Evolutionary conservation across 257 asterid genomes (phyloP).

Genomic region (Cruciata laevipes): DNA sequence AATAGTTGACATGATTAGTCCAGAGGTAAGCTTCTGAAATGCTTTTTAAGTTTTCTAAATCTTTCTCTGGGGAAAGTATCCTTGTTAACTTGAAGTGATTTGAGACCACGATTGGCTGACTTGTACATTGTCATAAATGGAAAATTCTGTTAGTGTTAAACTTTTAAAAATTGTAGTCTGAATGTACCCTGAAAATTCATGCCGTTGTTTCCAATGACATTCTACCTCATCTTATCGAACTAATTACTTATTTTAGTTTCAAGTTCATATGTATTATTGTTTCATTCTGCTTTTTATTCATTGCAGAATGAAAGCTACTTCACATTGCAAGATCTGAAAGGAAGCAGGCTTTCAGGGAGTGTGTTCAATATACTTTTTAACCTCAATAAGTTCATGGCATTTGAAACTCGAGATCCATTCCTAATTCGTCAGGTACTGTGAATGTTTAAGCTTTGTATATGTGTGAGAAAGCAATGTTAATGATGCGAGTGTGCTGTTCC

Average conservation of each 20-base stretch:
- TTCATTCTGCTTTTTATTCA: conserved; percentile 9
- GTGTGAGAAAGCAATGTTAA: neutral
- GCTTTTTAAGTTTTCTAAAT: conserved; percentile 6
- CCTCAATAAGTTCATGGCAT: conserved; percentile 98
- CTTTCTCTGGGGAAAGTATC: conserved; percentile 1
- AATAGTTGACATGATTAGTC: conserved; percentile 92
- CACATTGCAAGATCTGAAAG: conserved; percentile 76
- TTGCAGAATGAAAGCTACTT: conserved; percentile 81
- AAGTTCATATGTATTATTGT: neutral
- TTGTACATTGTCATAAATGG: neutral
- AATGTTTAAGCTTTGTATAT: conserved; percentile 1
- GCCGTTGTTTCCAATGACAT: neutral
- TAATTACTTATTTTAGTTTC: neutral
- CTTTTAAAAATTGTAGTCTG: no score
- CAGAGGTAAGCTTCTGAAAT: conserved; percentile 54
- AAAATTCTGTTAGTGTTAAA: no score
- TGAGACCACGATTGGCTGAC: neutral
- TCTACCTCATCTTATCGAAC: neutral
- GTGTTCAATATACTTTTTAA: conserved; percentile 89
- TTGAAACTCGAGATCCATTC: conserved; percentile 98
- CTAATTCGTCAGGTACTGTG: conserved; percentile 88
- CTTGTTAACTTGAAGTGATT: neutral
- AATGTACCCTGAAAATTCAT: neutral
- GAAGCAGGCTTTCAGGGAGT: conserved; percentile 85
- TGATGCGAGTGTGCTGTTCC: conserved; percentile 3